phyloP scores from a whole-genome alignment of 2,329 filamentous ascomycete species.

The Nannizzia gypsea region DNA sequence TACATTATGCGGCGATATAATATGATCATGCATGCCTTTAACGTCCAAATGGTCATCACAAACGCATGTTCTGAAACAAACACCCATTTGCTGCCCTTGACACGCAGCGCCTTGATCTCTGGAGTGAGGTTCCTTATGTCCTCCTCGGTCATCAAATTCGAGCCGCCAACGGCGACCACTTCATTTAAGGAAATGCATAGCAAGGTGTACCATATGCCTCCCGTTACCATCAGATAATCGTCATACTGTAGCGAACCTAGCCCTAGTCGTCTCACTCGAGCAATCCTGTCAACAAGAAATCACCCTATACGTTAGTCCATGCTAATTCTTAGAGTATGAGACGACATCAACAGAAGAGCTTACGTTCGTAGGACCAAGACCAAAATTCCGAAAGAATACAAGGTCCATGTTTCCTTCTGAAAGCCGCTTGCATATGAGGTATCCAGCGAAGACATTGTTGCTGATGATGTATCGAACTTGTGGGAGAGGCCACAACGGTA shows the following conservation, averaged over 20 bases:
- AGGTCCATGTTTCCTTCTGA: conserved; percentile 24
- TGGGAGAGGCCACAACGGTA: not conserved
- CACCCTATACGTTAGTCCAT: not conserved
- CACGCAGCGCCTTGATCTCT: conserved; percentile 31
- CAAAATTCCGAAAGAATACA: conserved; percentile 29
- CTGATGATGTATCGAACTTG: not conserved
- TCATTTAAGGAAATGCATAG: conserved; percentile 45
- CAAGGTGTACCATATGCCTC: conserved; percentile 45
- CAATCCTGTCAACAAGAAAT: conserved; percentile 19
- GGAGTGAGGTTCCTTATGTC: conserved; percentile 38
- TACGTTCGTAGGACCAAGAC: not conserved
- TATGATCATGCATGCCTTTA: conserved; percentile 44
- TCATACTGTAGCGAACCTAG: conserved; percentile 42
- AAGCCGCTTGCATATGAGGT: conserved; percentile 20
- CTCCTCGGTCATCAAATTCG: conserved; percentile 46
- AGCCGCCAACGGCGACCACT: conserved; percentile 44
- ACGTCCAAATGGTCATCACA: conserved; percentile 42
- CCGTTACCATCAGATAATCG: conserved; percentile 46
- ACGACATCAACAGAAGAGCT: not conserved
- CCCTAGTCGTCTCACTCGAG: conserved; percentile 34
- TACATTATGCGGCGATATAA: conserved; percentile 43
- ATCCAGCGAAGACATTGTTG: not conserved
- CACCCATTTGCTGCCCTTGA: conserved; percentile 50
- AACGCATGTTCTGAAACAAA: conserved; percentile 52
- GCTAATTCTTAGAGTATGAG: not conserved